Conservation (phyloP, 2,329 filamentous ascomycete species). For the Neofusicoccum parvum region DNA sequence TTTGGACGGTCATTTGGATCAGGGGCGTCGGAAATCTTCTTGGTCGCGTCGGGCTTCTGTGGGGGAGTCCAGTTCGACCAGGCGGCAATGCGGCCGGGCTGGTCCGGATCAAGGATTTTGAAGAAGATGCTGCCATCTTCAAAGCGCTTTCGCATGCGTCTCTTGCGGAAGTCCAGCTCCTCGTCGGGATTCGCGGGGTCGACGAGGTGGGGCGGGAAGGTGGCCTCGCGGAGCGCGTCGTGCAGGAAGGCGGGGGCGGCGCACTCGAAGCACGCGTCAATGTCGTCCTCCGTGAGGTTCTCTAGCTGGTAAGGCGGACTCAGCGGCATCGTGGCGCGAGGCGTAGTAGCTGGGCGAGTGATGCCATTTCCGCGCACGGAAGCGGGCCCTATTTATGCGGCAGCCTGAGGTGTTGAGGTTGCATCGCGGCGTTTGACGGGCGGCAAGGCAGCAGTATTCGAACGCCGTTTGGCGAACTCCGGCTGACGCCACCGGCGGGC, state of each 20-base stretch:
- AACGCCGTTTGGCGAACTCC: neutral
- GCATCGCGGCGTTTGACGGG: neutral
- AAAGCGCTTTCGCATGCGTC: neutral
- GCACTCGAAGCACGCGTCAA: neutral
- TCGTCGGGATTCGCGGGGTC: neutral
- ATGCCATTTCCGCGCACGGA: neutral
- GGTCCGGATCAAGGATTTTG: constrained; percentile 18
- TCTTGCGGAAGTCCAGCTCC: neutral
- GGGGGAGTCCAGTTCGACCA: constrained; percentile 13
- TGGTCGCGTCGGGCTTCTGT: neutral
- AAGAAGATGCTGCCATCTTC: neutral
- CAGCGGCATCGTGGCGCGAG: neutral
- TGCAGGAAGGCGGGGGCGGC: neutral
- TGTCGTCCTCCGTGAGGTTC: neutral
- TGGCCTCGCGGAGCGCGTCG: constrained; percentile 1
- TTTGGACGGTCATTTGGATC: neutral
- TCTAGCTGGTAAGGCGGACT: neutral
- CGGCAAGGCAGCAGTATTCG: neutral
- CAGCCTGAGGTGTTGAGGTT: neutral
- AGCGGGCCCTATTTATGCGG: neutral
- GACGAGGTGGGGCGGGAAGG: constrained; percentile 6
- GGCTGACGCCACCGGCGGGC: neutral
- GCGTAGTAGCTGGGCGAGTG: neutral
- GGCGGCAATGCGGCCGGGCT: constrained; percentile 22
- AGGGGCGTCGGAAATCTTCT: neutral